A percentile compares a stretch with the other conserved stretches of the same genome.
phyloP scores from a whole-genome alignment of 306 rosid genomes.

The Chamaecrista fasciculata region DNA sequence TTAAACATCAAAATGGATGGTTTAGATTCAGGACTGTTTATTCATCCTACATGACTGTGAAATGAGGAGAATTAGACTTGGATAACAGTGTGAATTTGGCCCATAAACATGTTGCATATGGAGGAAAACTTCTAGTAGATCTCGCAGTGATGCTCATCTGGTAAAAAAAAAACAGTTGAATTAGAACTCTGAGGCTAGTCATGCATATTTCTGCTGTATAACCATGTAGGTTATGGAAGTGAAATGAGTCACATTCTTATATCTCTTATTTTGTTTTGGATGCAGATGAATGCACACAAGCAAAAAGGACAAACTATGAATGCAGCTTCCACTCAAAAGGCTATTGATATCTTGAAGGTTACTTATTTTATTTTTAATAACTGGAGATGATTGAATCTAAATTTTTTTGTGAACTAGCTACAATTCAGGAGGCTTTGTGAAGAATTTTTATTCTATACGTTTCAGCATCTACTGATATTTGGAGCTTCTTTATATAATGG shows the following conservation, averaged over 20 bases:
- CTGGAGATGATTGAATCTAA: too few species aligned
- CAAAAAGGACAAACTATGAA: conserved; percentile 90
- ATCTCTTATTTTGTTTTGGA: conserved; percentile 14
- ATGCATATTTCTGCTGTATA: not conserved
- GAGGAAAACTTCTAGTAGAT: too few species aligned
- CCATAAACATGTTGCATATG: too few species aligned
- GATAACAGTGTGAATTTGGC: too few species aligned
- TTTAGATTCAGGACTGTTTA: not conserved
- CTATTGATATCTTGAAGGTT: conserved; percentile 90
- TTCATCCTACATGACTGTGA: not conserved
- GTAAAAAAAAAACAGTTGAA: too few species aligned
- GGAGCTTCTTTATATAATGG: conserved; percentile 3
- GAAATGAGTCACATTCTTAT: conserved; percentile 13
- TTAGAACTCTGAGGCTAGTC: too few species aligned
- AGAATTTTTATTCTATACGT: not conserved
- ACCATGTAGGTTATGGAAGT: not conserved
- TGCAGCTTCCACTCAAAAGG: conserved; percentile 86
- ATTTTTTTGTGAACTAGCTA: too few species aligned
- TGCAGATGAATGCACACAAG: conserved; percentile 94
- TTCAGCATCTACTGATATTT: conserved; percentile 10
- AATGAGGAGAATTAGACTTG: too few species aligned
- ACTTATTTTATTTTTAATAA: too few species aligned
- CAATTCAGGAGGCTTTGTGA: not conserved
- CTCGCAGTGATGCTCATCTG: too few species aligned
- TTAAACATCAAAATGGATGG: not conserved